phyloP scores from a whole-genome alignment of 139 green algal species.

The Monoraphidium neglectum region DNA sequence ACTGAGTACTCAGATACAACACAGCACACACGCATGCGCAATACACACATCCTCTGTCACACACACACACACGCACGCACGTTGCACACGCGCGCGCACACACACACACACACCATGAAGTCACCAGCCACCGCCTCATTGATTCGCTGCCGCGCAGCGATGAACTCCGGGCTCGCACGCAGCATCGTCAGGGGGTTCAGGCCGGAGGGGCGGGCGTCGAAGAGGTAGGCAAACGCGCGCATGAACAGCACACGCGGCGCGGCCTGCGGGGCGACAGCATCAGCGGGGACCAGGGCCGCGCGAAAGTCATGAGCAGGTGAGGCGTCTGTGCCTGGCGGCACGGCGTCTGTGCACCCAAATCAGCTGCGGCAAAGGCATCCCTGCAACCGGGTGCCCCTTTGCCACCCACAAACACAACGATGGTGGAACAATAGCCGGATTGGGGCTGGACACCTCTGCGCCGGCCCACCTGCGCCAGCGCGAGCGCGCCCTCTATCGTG shows the following conservation, averaged over 20 bases:
- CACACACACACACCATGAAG: slow-evolving; percentile 27
- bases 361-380: too few relatives aligned
- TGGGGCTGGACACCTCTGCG: too few relatives aligned
- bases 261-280: slow-evolving; percentile 26
- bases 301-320: not conserved
- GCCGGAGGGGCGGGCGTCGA: slow-evolving; percentile 67
- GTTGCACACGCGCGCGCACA: too few relatives aligned
- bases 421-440: too few relatives aligned
- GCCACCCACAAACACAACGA: too few relatives aligned
- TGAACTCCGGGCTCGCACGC: slow-evolving; percentile 46
- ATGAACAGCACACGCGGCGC: slow-evolving; percentile 73
- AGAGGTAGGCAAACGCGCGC: slow-evolving; percentile 67
- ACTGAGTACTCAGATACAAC: too few relatives aligned
- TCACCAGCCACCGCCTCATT: slow-evolving; percentile 41
- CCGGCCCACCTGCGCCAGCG: slow-evolving; percentile 34
- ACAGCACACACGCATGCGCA: too few relatives aligned
- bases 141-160: slow-evolving; percentile 36
- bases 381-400: too few relatives aligned
- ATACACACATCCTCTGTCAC: too few relatives aligned
- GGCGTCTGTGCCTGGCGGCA: not conserved
- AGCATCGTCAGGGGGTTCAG: slow-evolving; percentile 71
- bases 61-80: too few relatives aligned
- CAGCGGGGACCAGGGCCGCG: too few relatives aligned
- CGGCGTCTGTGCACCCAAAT: slow-evolving; percentile 17
- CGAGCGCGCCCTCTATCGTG: slow-evolving; percentile 63